These are phyloP conservation scores for Pleurotus citrinopileatus DNA, from an alignment of 768 basidiomycete genomes.

Conservation along the genomic window DNA sequence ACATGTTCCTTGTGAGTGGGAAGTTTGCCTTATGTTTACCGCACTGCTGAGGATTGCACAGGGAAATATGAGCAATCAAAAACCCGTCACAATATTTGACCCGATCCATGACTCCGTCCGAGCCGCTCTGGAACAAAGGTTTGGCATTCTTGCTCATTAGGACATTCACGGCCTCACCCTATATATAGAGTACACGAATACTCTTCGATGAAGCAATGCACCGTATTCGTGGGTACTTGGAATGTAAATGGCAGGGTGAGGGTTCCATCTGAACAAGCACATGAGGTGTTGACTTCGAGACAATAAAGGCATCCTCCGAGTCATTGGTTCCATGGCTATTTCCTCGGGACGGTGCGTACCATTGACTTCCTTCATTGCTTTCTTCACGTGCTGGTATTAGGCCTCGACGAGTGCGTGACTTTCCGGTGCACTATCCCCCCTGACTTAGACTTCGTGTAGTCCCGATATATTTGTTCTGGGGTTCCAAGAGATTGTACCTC, in stretches of 20 bases:
- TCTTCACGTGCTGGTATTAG: slow-evolving; percentile 14
- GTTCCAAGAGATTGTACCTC: slow-evolving; percentile 96
- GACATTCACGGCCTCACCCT: not conserved
- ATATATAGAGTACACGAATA: slow-evolving; percentile 71
- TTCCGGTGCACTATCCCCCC: not conserved
- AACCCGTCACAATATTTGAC: slow-evolving; percentile 88
- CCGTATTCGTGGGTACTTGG: slow-evolving; percentile 90
- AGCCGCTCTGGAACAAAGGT: slow-evolving; percentile 69
- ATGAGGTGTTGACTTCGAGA: slow-evolving; percentile 1
- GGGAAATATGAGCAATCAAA: slow-evolving; percentile 91
- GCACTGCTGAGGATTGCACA: slow-evolving; percentile 29
- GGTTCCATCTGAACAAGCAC: slow-evolving; percentile 4
- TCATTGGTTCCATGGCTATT: slow-evolving; percentile 89
- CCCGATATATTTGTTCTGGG: slow-evolving; percentile 90
- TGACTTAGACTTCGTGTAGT: slow-evolving; percentile 32
- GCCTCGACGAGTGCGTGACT: slow-evolving; percentile 45
- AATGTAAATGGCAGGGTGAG: slow-evolving; percentile 89
- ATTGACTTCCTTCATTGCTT: not conserved
- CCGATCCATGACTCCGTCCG: slow-evolving; percentile 90
- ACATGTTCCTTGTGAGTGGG: slow-evolving; percentile 81
- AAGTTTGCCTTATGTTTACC: not conserved
- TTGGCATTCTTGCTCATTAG: slow-evolving; percentile 10
- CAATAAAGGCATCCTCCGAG: slow-evolving; percentile 66
- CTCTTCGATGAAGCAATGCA: slow-evolving; percentile 69
- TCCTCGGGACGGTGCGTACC: slow-evolving; percentile 67